Evolutionary conservation across 2,329 filamentous ascomycete species (phyloP).

Genomic region (Huntiella moniliformis): DNA sequence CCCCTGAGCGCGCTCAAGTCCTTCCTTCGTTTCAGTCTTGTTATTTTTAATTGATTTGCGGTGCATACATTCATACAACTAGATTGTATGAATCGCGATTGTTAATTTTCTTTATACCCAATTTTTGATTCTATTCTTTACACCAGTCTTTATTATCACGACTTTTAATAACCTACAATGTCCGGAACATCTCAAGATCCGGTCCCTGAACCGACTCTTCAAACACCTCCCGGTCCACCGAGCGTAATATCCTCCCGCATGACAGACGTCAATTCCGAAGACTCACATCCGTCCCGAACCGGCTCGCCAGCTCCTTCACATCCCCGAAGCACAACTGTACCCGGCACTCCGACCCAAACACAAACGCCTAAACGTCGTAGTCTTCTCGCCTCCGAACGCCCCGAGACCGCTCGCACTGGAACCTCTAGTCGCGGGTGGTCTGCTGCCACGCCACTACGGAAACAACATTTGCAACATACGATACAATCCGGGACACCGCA

Average conservation of each 20-base stretch:
- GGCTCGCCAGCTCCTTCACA: conserved; percentile 4
- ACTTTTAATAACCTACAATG: too few species aligned
- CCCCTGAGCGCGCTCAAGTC: too few species aligned
- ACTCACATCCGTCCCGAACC: conserved; percentile 26
- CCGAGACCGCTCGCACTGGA: conserved; percentile 34
- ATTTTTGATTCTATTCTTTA: not conserved
- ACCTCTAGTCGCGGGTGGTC: conserved; percentile 33
- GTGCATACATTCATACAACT: not conserved
- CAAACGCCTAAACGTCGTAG: conserved; percentile 21
- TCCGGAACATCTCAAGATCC: not conserved
- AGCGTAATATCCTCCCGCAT: conserved; percentile 56
- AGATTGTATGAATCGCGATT: too few species aligned
- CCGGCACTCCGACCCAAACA: conserved; percentile 12
- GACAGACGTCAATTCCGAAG: conserved; percentile 44
- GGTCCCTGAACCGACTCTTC: conserved; percentile 15
- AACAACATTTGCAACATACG: conserved; percentile 29
- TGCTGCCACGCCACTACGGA: conserved; percentile 37
- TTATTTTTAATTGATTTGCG: not conserved
- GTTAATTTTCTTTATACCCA: not conserved
- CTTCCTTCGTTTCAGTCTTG: not conserved
- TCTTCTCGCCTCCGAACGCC: conserved; percentile 27
- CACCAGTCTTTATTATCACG: too few species aligned
- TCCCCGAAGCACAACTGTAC: conserved; percentile 1
- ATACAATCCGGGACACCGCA: conserved; percentile 19
- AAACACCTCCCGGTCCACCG: conserved; percentile 30